A percentile compares a stretch with the other conserved stretches of the same genome.
Conservation (phyloP, 78 protist species). For the Dictyostelium brefeldianum region DNA sequence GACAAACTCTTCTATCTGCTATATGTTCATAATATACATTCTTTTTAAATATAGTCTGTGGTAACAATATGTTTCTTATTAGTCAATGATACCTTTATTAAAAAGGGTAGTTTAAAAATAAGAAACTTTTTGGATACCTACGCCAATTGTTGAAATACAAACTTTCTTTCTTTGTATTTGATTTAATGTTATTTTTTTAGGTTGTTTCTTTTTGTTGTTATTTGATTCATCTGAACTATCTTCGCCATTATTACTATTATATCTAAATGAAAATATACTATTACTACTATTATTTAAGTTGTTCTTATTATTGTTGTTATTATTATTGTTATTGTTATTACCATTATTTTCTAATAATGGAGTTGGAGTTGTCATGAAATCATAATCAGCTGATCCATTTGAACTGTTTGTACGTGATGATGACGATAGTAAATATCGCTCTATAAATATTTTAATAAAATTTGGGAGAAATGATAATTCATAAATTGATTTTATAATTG, state of each 20-base stretch:
- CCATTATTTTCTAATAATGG: background rate
- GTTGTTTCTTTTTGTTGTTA: background rate
- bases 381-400: too few species aligned
- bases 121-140: too few species aligned
- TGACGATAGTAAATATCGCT: conserved; percentile 6
- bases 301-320: background rate
- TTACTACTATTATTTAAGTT: background rate
- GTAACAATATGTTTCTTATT: background rate
- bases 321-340: background rate
- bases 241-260: conserved; percentile 9
- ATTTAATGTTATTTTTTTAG: conserved; percentile 12
- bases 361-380: background rate
- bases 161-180: conserved; percentile 23
- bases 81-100: too few species aligned
- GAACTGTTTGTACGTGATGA: background rate
- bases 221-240: background rate
- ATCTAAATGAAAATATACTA: background rate
- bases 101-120: background rate
- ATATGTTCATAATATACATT: conserved; percentile 60
- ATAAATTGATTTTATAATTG: background rate
- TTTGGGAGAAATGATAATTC: conserved; percentile 24
- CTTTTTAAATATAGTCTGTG: conserved; percentile 58
- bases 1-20: conserved; percentile 40
- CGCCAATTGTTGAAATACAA: conserved; percentile 56
- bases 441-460: conserved; percentile 16